Percentiles rank a stretch among this genome's conserved stretches.
These are phyloP conservation scores for Pyracantha coccinea DNA, from an alignment of 331 rosid species.

Conservation along the genomic window DNA sequence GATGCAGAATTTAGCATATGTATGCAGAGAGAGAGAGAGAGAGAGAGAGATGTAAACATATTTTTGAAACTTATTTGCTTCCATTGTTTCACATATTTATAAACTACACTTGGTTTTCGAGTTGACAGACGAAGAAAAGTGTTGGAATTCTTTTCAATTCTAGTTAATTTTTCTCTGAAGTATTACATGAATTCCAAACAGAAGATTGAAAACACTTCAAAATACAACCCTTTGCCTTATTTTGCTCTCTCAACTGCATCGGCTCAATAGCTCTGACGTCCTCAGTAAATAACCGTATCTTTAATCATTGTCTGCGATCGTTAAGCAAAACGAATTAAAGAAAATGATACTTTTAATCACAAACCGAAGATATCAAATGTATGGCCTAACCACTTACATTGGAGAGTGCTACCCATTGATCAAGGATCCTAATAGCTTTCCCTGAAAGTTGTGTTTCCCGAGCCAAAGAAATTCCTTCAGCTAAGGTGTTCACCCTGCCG, in stretches of 20 bases:
- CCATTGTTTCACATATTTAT: not conserved
- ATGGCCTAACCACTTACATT: conserved; percentile 35
- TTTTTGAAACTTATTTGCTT: not conserved
- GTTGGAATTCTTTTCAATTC: too few species aligned
- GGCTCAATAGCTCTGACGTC: conserved; percentile 1
- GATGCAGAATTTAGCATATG: not conserved
- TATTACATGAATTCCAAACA: too few species aligned
- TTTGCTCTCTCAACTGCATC: not conserved
- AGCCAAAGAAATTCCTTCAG: conserved; percentile 71
- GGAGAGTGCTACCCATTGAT: conserved; percentile 52
- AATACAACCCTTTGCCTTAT: not conserved
- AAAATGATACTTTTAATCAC: not conserved
- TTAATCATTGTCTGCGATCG: conserved; percentile 43
- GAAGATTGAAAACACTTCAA: not conserved
- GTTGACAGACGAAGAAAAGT: not conserved
- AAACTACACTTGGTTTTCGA: not conserved
- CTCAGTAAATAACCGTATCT: conserved; percentile 7
- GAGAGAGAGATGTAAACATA: not conserved
- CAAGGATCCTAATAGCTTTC: conserved; percentile 66
- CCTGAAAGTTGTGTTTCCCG: conserved; percentile 74
- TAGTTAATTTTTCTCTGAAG: too few species aligned
- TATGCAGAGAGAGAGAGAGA: not conserved
- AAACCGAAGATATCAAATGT: not conserved
- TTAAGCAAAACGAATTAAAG: conserved; percentile 5
- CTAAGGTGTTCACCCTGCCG: conserved; percentile 49